Evolutionary conservation across 345 rosid genomes (phyloP), one percentile per base, ranked within the genome.

Genomic region (Syzygium aqueum): DNA sequence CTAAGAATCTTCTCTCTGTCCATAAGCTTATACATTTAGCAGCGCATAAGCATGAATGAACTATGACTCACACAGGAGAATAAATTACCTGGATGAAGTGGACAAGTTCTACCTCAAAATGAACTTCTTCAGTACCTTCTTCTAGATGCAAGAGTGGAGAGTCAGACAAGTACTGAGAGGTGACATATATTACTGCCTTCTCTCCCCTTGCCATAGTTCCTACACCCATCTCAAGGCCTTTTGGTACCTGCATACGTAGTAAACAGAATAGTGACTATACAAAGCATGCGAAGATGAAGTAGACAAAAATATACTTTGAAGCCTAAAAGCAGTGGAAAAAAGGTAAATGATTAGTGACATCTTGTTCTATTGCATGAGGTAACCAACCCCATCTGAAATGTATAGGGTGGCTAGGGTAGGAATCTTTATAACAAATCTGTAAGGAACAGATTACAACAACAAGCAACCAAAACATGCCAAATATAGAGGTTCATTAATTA

Each of bases 201-300:
- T 97, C 99, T 90, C 95, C 91, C 78, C 93, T 94, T 57, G 97
- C 78, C 99, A 97, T 96, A 53, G 98, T 92, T 90, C 99, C 99
- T 78, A 97, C 93, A 90, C 98, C 99, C 91, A 96, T 95, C 92
- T 97, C 99, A 91, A 97, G 98, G 89, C 99, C 99, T 91, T 94
- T 93, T 27, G 99, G 99, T 85, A 97, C 96, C 99, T 97, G 89
- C 90, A 87, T 33, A 53, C 28, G 49, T 53, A 57, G 86, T 52
- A 84, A 84, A 51, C 85, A 84, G 46, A 52, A 82, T n/a, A 51
- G 78, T 53, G 56, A 30, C 65, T 14, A 51, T 84, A 50, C 15
- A 65, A 82, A 82, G 73, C 50, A n/a, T 23, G 59, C 0, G 40
- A 13, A 85, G 50, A 53, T 56, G 86, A 56, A 56, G 51, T 22